Base-by-base conservation (phyloP, 371 early-diverging fungal species). In the Mortierella sp. region DNA sequence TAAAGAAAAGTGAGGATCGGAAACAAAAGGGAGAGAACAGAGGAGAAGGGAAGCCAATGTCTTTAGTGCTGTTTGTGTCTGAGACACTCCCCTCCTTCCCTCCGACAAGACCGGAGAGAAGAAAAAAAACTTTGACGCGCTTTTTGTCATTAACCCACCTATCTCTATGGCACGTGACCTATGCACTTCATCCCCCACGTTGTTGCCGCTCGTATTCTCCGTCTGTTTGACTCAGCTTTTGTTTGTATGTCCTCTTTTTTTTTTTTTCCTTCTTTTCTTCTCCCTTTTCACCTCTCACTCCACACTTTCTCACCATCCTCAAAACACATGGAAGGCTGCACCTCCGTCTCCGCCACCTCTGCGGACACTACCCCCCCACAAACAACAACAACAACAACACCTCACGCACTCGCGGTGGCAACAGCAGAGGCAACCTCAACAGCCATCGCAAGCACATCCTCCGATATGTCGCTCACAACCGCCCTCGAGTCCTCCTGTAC, bases 381-480 rank as follows among this genome's bases (percentile, higher is more conserved):
- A 54, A n/a, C 65, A 21, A 10, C 65, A 18, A 21, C 8, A 18
- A 18, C 63, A 35, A 14, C 63, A 63, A 63, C 65, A 18, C 65
- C 65, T 18, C 29, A 38, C 2, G 32, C 38, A 10, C 32, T 63
- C 38, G 65, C 65, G 0, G 38, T 21, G 8, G 65, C 65, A 38
- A 10, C 65, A 5, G 24, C 65, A 18, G 65, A 65, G 6, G 38
- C 65, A 65, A 65, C 65, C 65, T 32, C 65, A 65, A 38, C 65
- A 65, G 38, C 65, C 18, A 65, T 65, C 38, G 18, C 65, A 18
- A 65, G 38, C 38, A 65, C 38, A 38, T 65, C 65, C 65, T 38
- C 24, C 7, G 65, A 65, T 65, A 65, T 65, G n/a, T 72, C 72
- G 18, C 48, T 72, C 72, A 21, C 72, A 32, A 8, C 7, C 11